Conservation (phyloP, 768 basidiomycete species). For the Macrolepiota dolichaula region DNA sequence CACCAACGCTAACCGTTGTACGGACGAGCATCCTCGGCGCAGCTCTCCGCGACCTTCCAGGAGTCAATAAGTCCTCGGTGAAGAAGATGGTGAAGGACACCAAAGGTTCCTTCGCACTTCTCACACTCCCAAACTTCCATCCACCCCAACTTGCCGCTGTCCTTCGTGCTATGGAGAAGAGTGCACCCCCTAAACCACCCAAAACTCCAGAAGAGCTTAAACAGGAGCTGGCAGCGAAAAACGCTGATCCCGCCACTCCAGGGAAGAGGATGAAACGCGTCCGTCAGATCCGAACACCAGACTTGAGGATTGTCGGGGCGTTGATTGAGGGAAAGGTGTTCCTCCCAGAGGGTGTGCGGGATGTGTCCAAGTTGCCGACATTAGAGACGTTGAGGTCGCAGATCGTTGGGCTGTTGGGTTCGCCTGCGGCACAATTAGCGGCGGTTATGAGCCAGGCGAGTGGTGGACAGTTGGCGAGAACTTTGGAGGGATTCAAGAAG, state of each 20-base stretch:
- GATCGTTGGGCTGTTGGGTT: slow-evolving; percentile 79
- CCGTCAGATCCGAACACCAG: slow-evolving; percentile 54
- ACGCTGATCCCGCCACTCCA: slow-evolving; percentile 64
- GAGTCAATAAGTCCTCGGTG: slow-evolving; percentile 45
- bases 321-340: slow-evolving; percentile 76
- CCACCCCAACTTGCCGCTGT: slow-evolving; percentile 71
- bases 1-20: slow-evolving; percentile 64
- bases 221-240: slow-evolving; percentile 47
- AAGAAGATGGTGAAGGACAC: slow-evolving; percentile 53
- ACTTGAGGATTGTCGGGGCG: slow-evolving; percentile 73
- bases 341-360: slow-evolving; percentile 51
- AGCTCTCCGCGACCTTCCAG: slow-evolving; percentile 58
- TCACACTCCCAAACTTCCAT: slow-evolving; percentile 62
- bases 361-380: slow-evolving; percentile 72
- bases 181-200: slow-evolving; percentile 55
- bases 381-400: slow-evolving; percentile 77
- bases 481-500: slow-evolving; percentile 71
- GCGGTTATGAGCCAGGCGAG: slow-evolving; percentile 49
- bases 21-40: slow-evolving; percentile 80
- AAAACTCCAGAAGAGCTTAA: slow-evolving; percentile 50
- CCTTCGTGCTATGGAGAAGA: slow-evolving; percentile 63
- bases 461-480: slow-evolving; percentile 69
- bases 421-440: slow-evolving; percentile 71
- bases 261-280: slow-evolving; percentile 65
- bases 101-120: slow-evolving; percentile 60